Percentiles rank a stretch among this genome's conserved stretches.
Conservation (phyloP, 1,284 basidiomycete genomes). For the Trichosporon sp. region DNA sequence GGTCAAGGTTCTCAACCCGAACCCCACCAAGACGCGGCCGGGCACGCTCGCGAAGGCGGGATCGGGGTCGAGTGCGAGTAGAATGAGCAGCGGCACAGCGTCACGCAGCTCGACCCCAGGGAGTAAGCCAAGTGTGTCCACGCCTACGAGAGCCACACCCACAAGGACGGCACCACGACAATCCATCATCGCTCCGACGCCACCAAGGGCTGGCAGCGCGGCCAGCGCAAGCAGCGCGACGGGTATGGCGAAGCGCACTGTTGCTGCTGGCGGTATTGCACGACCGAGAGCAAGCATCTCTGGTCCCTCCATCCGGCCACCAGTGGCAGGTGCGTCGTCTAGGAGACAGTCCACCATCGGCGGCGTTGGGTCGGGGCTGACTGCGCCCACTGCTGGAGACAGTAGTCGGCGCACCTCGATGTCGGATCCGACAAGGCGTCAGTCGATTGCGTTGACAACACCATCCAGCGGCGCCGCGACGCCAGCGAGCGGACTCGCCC, state of each 20-base stretch:
- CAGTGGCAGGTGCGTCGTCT: neutral
- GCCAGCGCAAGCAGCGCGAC: conserved; percentile 1
- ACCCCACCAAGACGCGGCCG: conserved; percentile 3
- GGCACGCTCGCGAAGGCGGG: conserved; percentile 4
- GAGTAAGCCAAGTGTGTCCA: neutral
- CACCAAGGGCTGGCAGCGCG: conserved; percentile 5
- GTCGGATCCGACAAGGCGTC: neutral
- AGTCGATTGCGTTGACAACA: neutral
- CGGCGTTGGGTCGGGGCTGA: neutral
- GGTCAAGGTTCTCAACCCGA: conserved; percentile 64
- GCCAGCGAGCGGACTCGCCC: conserved; percentile 2
- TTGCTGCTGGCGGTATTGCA: neutral
- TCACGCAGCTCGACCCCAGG: conserved; percentile 9
- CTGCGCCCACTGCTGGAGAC: neutral
- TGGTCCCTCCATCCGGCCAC: neutral
- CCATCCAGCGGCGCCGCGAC: neutral
- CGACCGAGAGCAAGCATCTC: conserved; percentile 11
- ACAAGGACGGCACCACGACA: neutral
- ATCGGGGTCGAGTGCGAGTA: neutral
- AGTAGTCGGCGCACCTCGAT: neutral
- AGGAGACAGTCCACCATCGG: conserved; percentile 2
- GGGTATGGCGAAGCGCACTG: neutral
- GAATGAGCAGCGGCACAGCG: neutral
- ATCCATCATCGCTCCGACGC: conserved; percentile 11
- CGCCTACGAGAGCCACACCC: conserved; percentile 11